These are phyloP conservation scores for Aotearoamyces nothofagi DNA, from an alignment of 2,329 filamentous ascomycete genomes.

Conservation along the genomic window DNA sequence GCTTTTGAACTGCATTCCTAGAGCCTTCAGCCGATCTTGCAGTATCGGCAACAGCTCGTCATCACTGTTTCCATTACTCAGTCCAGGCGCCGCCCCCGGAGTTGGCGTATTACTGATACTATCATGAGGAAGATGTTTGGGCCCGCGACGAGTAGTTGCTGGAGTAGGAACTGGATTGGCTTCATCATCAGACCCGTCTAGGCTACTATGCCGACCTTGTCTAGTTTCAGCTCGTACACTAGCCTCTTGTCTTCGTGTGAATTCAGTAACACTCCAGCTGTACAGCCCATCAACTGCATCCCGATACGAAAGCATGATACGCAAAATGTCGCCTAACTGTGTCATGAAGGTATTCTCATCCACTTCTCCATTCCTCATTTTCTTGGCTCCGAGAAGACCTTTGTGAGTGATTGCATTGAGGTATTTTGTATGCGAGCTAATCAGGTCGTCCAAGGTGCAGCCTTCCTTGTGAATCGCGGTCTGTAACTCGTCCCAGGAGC, in stretches of 20 bases:
- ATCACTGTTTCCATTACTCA: constrained; percentile 24
- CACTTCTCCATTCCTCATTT: constrained; percentile 26
- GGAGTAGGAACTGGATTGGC: constrained; percentile 12
- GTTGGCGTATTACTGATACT: constrained; percentile 4
- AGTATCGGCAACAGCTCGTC: constrained; percentile 61
- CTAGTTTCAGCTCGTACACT: constrained; percentile 56
- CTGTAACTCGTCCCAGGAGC: constrained; percentile 85
- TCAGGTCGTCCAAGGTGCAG: constrained; percentile 88
- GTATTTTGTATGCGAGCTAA: constrained; percentile 80
- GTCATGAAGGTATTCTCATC: constrained; percentile 66
- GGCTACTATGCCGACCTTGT: constrained; percentile 18
- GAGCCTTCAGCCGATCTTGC: constrained; percentile 53
- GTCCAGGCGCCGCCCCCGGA: constrained; percentile 14
- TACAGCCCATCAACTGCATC: constrained; percentile 90
- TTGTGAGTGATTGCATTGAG: constrained; percentile 93
- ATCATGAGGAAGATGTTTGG: constrained; percentile 4
- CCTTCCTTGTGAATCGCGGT: constrained; percentile 68
- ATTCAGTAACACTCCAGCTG: constrained; percentile 88
- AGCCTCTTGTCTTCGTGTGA: constrained; percentile 76
- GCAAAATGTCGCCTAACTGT: constrained; percentile 83
- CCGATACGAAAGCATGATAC: constrained; percentile 86
- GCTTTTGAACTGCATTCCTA: constrained; percentile 62
- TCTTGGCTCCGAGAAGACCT: constrained; percentile 67
- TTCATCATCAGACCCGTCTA: constrained; percentile 10
- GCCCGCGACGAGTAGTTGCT: constrained; percentile 15